Evolutionary conservation across 2,329 filamentous ascomycete species (phyloP), one percentile per base, ranked within the genome.

Genomic region (Paecilomyces sp.): DNA sequence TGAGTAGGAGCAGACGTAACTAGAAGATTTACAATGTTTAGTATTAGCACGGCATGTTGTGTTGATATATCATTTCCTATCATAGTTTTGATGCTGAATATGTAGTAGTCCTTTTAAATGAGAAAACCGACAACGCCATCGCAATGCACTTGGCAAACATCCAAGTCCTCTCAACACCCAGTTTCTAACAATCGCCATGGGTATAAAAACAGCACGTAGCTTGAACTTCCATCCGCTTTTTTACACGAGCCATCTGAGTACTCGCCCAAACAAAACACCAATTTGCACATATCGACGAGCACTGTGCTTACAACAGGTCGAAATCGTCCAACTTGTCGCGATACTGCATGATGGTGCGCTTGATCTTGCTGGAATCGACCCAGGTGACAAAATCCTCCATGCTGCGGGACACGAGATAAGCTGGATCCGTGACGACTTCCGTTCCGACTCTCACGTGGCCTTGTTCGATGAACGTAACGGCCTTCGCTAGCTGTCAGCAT

Each of bases 381-480:
- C 93, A 97, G 0, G 93, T 97, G 18, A 97, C 89, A 73, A 95
- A 96, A 77, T 97, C 93, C 77, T 97, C 93, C 83, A 96, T 91
- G 62, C 86, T 90, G 65, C 92, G 83, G 41, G 91, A 94, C 7
- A 97, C 91, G 57, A 97, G 76, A 69, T 92, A 97, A 0, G 92
- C 92, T 30, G 92, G 87, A 72, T 97, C 93, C 1, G 90, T 95
- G 28, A 97, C 84, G 1, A 92, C 89, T 71, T 97, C 91, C 0
- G 91, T 92, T 12, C 93, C 93, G 1, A 96, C 91, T 55, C 93
- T 83, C 3, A 97, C 92, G 73, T 97, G 92, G 6, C 93, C 93
- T 72, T 96, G 91, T 80, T 97, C 93, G 60, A 97, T 89, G 76
- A 96, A 89, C 67, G 90, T 92, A 7, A 76, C 70, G n/a, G 77